Conservation (phyloP, 2,329 filamentous ascomycete genomes). For the Monilinia laxa region DNA sequence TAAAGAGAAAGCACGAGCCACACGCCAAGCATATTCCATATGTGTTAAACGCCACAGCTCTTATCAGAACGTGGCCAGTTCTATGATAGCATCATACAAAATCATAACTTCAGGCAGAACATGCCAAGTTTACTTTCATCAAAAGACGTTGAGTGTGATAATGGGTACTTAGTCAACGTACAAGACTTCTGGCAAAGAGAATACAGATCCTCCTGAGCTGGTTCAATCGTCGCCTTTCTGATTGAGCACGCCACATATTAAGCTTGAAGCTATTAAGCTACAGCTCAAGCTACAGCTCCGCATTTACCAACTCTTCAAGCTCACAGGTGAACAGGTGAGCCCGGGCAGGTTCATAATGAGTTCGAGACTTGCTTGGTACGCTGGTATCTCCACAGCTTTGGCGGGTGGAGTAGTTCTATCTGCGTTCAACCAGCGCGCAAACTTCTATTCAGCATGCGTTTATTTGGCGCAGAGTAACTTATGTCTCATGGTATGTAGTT, state of each 20-base stretch:
- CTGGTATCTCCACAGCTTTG: constrained; percentile 71
- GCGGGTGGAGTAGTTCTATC: constrained; percentile 82
- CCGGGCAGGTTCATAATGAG: constrained; percentile 29
- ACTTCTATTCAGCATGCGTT: constrained; percentile 97
- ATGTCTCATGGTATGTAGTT: constrained; percentile 73
- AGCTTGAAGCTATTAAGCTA: constrained; percentile 3
- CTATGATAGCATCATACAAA: constrained; percentile 3
- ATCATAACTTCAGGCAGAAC: background rate
- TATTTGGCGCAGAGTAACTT: constrained; percentile 96
- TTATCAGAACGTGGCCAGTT: constrained; percentile 23
- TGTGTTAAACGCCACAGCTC: constrained; percentile 3
- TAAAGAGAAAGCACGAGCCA: constrained; percentile 16
- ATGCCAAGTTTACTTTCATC: background rate
- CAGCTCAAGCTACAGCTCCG: background rate
- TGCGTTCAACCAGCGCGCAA: constrained; percentile 90
- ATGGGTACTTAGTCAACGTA: background rate
- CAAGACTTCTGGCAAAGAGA: constrained; percentile 2
- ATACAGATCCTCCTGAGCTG: background rate
- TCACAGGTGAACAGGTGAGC: background rate
- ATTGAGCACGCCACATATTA: constrained; percentile 3
- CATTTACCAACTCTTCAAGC: background rate
- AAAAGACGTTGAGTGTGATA: background rate
- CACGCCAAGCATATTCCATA: background rate
- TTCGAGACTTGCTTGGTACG: constrained; percentile 48
- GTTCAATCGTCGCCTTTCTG: background rate